Conservation (phyloP, 805 yeast genomes). For the Tanozyma kutaoensis region DNA sequence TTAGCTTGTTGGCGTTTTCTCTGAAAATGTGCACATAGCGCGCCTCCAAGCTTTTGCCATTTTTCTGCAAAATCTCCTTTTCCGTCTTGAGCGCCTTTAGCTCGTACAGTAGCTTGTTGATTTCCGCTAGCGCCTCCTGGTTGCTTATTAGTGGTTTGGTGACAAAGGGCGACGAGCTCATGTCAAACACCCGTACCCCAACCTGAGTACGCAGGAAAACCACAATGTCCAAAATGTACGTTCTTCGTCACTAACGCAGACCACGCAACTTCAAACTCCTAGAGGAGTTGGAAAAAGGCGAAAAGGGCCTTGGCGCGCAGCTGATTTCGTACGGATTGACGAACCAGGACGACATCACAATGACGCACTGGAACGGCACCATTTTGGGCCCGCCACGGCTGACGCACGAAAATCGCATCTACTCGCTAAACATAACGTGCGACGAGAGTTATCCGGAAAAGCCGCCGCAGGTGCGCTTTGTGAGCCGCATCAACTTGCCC, state of each 20-base stretch:
- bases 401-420: constrained; percentile 86
- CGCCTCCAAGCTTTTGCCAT: no score
- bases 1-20: no score
- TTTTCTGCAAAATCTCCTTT: no score
- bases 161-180: no score
- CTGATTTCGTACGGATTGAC: constrained; percentile 91
- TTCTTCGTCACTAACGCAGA: constrained; percentile 19
- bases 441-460: constrained; percentile 76
- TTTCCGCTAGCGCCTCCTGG: no score
- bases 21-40: no score
- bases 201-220: no score
- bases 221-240: constrained; percentile 35
- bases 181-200: no score
- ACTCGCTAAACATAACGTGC: constrained; percentile 69
- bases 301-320: constrained; percentile 94
- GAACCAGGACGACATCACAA: constrained; percentile 79
- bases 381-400: constrained; percentile 92
- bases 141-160: no score
- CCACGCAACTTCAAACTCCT: constrained; percentile 92
- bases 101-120: no score
- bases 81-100: no score
- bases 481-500: constrained; percentile 80
- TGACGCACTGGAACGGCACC: constrained; percentile 97
- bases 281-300: constrained; percentile 97
- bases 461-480: constrained; percentile 76